Conservation (phyloP, 768 basidiomycete genomes). For the Russula ochroleuca region DNA sequence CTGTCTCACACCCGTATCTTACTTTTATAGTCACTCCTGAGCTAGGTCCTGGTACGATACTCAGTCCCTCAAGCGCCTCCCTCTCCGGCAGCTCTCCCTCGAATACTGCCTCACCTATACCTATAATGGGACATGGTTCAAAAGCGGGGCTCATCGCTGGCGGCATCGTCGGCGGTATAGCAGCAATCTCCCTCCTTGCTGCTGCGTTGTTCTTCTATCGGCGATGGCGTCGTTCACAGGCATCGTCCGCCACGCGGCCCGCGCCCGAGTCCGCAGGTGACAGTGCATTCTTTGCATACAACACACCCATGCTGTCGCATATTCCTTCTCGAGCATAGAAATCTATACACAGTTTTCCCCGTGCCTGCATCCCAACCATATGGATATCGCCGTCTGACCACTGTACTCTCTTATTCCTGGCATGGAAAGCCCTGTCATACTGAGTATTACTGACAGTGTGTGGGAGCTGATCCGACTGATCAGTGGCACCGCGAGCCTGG, state of each 20-base stretch:
- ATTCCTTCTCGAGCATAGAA: background rate
- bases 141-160: background rate
- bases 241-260: background rate
- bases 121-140: background rate
- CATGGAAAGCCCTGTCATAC: no score
- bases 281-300: no score
- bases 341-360: background rate
- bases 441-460: no score
- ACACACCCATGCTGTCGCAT: background rate
- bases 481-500: no score
- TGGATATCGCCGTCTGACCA: background rate
- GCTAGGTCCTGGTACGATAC: background rate
- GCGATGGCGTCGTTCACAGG: background rate
- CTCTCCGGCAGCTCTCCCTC: background rate
- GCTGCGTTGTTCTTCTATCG: background rate
- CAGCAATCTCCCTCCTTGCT: background rate
- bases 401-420: no score
- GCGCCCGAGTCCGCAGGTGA: background rate
- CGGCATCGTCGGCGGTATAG: background rate
- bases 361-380: background rate
- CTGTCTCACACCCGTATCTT: background rate
- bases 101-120: background rate
- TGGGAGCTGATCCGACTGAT: no score
- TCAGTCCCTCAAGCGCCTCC: background rate
- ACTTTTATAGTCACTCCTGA: background rate